These are phyloP conservation scores for Cornus suecica DNA, from an alignment of 148 eudicot species.

Conservation along the genomic window DNA sequence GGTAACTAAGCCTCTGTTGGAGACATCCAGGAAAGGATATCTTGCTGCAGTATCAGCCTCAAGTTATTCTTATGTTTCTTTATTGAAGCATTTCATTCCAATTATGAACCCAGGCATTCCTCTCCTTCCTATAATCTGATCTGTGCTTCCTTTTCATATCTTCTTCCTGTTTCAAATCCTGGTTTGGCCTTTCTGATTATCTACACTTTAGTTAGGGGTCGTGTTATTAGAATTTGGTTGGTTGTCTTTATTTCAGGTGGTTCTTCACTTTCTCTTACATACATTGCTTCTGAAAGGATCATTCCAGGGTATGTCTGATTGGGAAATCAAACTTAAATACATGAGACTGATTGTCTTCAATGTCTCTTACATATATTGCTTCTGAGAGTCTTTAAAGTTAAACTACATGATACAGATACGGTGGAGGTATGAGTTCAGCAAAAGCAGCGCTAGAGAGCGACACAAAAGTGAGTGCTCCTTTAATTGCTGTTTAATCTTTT, in stretches of 20 bases:
- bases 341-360: background rate
- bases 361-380: background rate
- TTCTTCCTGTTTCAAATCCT: background rate
- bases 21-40: slow-evolving; percentile 88
- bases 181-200: slow-evolving; percentile 2
- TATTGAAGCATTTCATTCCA: slow-evolving; percentile 86
- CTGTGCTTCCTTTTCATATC: background rate
- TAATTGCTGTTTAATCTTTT: background rate
- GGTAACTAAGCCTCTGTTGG: slow-evolving; percentile 91
- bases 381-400: background rate
- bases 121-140: slow-evolving; percentile 8
- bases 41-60: slow-evolving; percentile 96
- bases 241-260: slow-evolving; percentile 51
- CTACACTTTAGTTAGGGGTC: background rate
- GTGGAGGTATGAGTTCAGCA: slow-evolving; percentile 99
- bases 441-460: slow-evolving; percentile 98
- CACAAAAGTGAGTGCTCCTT: slow-evolving; percentile 54
- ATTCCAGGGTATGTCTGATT: slow-evolving; percentile 72
- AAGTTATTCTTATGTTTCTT: slow-evolving; percentile 89
- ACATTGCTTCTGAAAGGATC: slow-evolving; percentile 91
- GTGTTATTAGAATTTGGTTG: background rate
- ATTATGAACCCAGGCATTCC: slow-evolving; percentile 85
- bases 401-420: slow-evolving; percentile 49
- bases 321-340: background rate
- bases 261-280: slow-evolving; percentile 86